A percentile compares a stretch with the other conserved stretches of the same genome.
phyloP scores from a whole-genome alignment of 441 rosid species.

The Croton setiger region DNA sequence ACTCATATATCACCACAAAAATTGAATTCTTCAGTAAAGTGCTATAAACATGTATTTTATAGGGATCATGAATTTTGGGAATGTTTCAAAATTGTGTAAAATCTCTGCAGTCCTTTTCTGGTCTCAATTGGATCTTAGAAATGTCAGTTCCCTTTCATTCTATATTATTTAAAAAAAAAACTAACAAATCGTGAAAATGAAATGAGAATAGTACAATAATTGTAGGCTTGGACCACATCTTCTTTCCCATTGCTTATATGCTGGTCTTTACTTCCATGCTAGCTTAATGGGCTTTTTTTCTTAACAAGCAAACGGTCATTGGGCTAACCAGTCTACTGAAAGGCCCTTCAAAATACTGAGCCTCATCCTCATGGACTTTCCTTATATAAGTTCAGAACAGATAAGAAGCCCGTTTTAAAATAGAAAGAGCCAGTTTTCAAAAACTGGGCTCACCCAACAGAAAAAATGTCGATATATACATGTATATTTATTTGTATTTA shows the following conservation, averaged over 20 bases:
- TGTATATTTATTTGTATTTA: too few relatives aligned
- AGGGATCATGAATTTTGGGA: background rate
- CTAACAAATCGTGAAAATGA: background rate
- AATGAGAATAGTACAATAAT: background rate
- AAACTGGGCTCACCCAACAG: too few relatives aligned
- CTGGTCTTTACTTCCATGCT: too few relatives aligned
- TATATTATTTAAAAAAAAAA: too few relatives aligned
- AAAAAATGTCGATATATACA: too few relatives aligned
- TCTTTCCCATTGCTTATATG: too few relatives aligned
- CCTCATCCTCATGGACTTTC: background rate
- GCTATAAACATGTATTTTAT: too few relatives aligned
- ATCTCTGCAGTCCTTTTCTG: background rate
- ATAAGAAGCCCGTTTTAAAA: too few relatives aligned
- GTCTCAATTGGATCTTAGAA: background rate
- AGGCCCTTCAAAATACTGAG: background rate
- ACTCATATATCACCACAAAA: too few relatives aligned
- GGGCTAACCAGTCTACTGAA: background rate
- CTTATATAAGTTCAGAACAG: too few relatives aligned
- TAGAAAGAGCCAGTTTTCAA: too few relatives aligned
- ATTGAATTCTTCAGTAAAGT: too few relatives aligned
- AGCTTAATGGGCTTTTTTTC: background rate
- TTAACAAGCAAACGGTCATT: background rate
- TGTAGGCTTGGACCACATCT: constrained; percentile 8
- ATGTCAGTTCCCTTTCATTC: background rate
- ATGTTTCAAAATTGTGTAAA: background rate